These are phyloP conservation scores for Ogataea zsoltii DNA, from an alignment of 805 yeast genomes.

Conservation along the genomic window DNA sequence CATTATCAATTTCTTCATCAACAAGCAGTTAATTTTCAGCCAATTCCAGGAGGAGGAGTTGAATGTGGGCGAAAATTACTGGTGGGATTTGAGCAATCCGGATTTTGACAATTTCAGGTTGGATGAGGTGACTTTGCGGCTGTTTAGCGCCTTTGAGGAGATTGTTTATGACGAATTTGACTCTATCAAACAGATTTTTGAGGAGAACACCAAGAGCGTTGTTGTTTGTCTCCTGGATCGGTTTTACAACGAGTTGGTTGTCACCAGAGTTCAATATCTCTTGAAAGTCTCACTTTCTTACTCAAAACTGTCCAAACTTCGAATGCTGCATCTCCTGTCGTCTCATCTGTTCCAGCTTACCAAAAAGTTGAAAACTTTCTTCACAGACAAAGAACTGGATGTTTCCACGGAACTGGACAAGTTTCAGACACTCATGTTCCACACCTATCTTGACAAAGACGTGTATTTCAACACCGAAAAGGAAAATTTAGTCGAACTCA, in stretches of 20 bases:
- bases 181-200: constrained; percentile 70
- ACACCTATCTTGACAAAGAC: constrained; percentile 64
- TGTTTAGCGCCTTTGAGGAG: constrained; percentile 56
- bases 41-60: constrained; percentile 38
- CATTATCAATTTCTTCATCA: constrained; percentile 79
- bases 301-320: constrained; percentile 69
- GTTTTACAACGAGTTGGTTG: constrained; percentile 70
- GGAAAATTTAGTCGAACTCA: constrained; percentile 59
- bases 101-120: constrained; percentile 46
- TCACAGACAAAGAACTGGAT: constrained; percentile 48
- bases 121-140: constrained; percentile 51
- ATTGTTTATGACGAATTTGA: constrained; percentile 72
- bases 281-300: constrained; percentile 62
- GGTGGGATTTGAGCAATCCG: constrained; percentile 66
- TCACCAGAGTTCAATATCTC: constrained; percentile 55
- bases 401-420: constrained; percentile 61
- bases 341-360: constrained; percentile 59
- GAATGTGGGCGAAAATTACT: constrained; percentile 39
- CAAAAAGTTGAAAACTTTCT: constrained; percentile 62
- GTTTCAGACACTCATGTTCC: constrained; percentile 69
- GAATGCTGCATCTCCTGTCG: constrained; percentile 71
- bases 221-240: constrained; percentile 71
- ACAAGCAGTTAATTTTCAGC: constrained; percentile 71
- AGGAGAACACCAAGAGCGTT: constrained; percentile 57
- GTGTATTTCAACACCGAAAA: constrained; percentile 72